Conservation (phyloP, 768 basidiomycete genomes). For the Mycena maculata region DNA sequence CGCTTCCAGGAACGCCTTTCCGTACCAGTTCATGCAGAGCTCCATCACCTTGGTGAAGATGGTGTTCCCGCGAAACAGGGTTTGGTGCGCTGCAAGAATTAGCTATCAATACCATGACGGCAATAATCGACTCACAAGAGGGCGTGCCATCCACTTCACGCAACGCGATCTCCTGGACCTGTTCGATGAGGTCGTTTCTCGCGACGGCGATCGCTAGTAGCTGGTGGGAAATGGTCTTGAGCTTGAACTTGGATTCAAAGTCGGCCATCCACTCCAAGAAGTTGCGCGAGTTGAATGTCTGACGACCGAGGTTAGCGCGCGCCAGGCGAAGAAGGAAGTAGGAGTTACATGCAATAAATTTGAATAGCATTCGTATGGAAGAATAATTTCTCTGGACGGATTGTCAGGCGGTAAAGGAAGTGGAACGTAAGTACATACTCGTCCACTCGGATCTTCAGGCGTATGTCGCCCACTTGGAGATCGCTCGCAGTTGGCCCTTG, state of each 20-base stretch:
- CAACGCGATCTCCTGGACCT: conserved; percentile 76
- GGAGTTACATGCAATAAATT: conserved; percentile 66
- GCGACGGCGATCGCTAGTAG: conserved; percentile 78
- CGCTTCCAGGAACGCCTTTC: conserved; percentile 81
- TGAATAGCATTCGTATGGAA: conserved; percentile 74
- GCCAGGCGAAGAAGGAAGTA: background rate
- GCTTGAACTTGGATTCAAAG: conserved; percentile 72
- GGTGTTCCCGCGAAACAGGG: conserved; percentile 78
- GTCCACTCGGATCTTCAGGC: conserved; percentile 77
- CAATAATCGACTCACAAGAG: conserved; percentile 59
- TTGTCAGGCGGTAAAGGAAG: conserved; percentile 13
- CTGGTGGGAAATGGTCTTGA: conserved; percentile 71
- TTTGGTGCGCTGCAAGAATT: conserved; percentile 70
- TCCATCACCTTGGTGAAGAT: conserved; percentile 82
- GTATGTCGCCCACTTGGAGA: conserved; percentile 79
- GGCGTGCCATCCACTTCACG: conserved; percentile 78
- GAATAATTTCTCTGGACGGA: conserved; percentile 74
- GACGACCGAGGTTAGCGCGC: conserved; percentile 21
- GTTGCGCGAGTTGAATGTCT: conserved; percentile 71
- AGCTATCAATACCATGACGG: conserved; percentile 10
- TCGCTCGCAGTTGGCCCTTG: conserved; percentile 59
- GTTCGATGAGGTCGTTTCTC: conserved; percentile 70
- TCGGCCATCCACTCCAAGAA: conserved; percentile 82
- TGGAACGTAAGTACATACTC: conserved; percentile 62
- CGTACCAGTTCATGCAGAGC: conserved; percentile 83